Percentiles rank a stretch among this genome's conserved stretches.
Conservation (phyloP, 768 basidiomycete species). For the Baorangia bicolor region DNA sequence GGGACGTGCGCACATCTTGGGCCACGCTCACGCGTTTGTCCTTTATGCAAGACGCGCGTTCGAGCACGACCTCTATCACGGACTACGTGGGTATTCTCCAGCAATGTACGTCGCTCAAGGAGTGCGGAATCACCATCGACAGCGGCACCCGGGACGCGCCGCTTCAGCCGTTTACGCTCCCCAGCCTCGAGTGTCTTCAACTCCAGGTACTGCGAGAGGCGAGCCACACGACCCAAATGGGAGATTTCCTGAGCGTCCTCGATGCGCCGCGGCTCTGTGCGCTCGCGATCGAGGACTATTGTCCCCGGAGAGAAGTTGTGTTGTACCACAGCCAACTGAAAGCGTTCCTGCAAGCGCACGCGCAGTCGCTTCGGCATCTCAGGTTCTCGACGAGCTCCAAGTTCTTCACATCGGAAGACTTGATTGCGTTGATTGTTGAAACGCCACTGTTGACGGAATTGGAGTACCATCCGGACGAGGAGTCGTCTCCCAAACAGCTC, state of each 20-base stretch:
- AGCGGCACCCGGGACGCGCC: conserved; percentile 1
- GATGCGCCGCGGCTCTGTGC: conserved; percentile 15
- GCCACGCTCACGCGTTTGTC: conserved; percentile 18
- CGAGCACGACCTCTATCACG: conserved; percentile 19
- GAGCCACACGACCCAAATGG: conserved; percentile 17
- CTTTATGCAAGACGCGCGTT: conserved; percentile 26
- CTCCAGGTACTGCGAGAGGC: conserved; percentile 19
- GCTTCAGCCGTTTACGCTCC: conserved; percentile 12
- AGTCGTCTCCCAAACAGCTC: conserved; percentile 15
- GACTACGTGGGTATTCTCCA: conserved; percentile 19
- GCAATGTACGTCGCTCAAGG: conserved; percentile 23
- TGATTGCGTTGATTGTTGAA: conserved; percentile 16
- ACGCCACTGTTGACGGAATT: conserved; percentile 20
- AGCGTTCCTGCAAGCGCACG: conserved; percentile 15
- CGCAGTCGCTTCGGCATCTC: conserved; percentile 10
- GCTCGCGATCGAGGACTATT: conserved; percentile 20
- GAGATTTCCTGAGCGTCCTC: conserved; percentile 14
- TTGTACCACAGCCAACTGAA: conserved; percentile 15
- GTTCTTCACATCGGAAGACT: conserved; percentile 16
- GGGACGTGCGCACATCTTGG: conserved; percentile 19
- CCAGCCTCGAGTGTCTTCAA: conserved; percentile 17
- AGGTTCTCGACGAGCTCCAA: conserved; percentile 20
- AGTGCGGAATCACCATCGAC: conserved; percentile 21
- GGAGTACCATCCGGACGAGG: conserved; percentile 26
- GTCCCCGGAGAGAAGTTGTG: conserved; percentile 12